A percentile compares a stretch with the other conserved stretches of the same genome.
These are phyloP conservation scores for Emergomyces africanus DNA, from an alignment of 2,329 filamentous ascomycete genomes.

Conservation along the genomic window DNA sequence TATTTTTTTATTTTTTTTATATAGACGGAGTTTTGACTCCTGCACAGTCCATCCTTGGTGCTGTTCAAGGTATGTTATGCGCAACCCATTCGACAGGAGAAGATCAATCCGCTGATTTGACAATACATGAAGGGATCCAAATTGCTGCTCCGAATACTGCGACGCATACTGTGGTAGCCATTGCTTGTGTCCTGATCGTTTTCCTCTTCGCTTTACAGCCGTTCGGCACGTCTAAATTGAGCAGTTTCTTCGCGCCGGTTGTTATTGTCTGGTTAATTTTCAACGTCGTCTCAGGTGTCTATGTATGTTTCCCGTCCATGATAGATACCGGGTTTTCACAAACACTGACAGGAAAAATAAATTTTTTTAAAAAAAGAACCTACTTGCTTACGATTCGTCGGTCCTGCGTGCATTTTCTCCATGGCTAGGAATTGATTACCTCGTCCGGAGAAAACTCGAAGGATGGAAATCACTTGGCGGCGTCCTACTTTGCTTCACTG, in stretches of 20 bases:
- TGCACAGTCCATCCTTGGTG: constrained; percentile 45
- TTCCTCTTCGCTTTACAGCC: constrained; percentile 43
- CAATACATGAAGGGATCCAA: constrained; percentile 7
- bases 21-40: constrained; percentile 43
- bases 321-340: neutral
- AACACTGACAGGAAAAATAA: neutral
- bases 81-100: neutral
- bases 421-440: constrained; percentile 36
- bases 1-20: too few relatives aligned
- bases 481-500: constrained; percentile 58
- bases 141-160: constrained; percentile 8
- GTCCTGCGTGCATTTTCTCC: constrained; percentile 42
- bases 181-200: constrained; percentile 24
- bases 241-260: constrained; percentile 37
- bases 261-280: constrained; percentile 44
- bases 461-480: constrained; percentile 46
- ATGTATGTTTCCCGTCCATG: constrained; percentile 19
- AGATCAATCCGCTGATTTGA: neutral
- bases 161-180: constrained; percentile 8
- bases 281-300: constrained; percentile 42
- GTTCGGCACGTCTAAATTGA: constrained; percentile 36
- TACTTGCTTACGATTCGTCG: constrained; percentile 33
- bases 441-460: constrained; percentile 37
- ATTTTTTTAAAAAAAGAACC: constrained; percentile 29
- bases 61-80: constrained; percentile 34